Evolutionary conservation across 225 moss, liverwort and hornwort genomes (phyloP).

Genomic region (Pleurozium schreberi): DNA sequence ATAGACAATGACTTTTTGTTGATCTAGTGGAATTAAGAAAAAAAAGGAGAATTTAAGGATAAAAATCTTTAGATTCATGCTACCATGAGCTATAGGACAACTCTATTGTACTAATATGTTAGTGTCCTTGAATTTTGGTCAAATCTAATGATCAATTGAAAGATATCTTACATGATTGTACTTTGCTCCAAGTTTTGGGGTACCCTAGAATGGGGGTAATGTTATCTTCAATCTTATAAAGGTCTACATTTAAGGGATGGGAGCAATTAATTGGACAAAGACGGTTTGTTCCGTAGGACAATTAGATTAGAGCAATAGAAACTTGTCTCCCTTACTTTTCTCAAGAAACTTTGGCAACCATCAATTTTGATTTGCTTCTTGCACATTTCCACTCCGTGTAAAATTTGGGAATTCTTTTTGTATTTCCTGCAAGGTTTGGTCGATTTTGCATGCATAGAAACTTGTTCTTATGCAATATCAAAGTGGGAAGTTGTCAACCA

Average conservation of each 20-base stretch:
- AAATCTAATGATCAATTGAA: background rate
- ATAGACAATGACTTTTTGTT: too few relatives aligned
- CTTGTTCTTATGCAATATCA: background rate
- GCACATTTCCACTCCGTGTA: background rate
- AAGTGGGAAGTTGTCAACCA: background rate
- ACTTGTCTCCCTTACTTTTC: background rate
- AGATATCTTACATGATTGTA: background rate
- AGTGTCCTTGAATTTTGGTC: background rate
- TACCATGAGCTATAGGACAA: too few relatives aligned
- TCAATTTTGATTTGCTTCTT: background rate
- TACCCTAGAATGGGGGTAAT: background rate
- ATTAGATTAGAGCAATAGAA: background rate
- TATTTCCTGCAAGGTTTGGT: accelerated
- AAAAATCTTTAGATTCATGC: background rate
- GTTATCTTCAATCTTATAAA: background rate
- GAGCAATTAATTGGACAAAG: accelerated
- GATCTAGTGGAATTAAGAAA: background rate
- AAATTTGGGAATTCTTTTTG: background rate
- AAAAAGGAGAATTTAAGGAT: too few relatives aligned
- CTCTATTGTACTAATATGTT: too few relatives aligned
- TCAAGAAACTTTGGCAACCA: background rate
- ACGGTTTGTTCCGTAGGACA: accelerated
- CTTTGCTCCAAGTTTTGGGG: accelerated
- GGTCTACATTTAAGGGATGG: accelerated
- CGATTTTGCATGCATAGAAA: accelerated